Evolutionary conservation across 306 rosid species (phyloP), one percentile per base, ranked within the genome.

Genomic region (Alnus glutinosa): DNA sequence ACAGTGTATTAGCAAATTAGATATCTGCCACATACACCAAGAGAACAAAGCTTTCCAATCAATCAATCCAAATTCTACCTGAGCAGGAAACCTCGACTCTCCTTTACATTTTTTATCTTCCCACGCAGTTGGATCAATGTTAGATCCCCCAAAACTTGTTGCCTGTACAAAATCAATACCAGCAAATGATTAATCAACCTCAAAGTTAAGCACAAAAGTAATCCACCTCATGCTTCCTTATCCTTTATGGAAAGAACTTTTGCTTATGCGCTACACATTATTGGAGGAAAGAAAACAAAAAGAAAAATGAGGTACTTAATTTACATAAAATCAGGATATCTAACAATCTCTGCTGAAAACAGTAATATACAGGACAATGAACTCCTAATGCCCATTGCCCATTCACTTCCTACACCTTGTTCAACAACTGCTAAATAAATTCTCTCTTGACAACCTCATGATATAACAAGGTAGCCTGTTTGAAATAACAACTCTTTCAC

Each of bases 51-150:
- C 18, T 63, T 61, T 49, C 34, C 46, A 79, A 70, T 63, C 34
- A 67, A 71, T 71, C 61, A 5, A 50, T 55, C 30, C 30, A 75
- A 55, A 77, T 78, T 76, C 75, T 91, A 96, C 99, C 99, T 93
- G 98, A 67, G 99, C 99, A 34, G 98, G 99, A 81, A 96, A 93
- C 87, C 99, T 90, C 49, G 99, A 95, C 78, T 95, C 99, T 59
- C 99, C 99, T 85, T 93, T 95, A 87, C 99, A 95, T 71, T 95
- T 95, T 86, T 95, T 95, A 70, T 95, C 99, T 90, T 95, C 99
- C 99, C 99, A 95, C 19, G 99, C 99, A 83, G 99, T 93, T 81
- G 99, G 96, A 84, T 93, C 99, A 71, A 95, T 95, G 96, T 95
- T 95, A 78, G 99, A 95, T 79, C 99, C 99, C 69, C 99, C 99